Percentiles rank a stretch among this genome's conserved stretches.
Evolutionary conservation across 768 basidiomycete genomes (phyloP).

Genomic region (Hygrophoropsis aurantiaca): DNA sequence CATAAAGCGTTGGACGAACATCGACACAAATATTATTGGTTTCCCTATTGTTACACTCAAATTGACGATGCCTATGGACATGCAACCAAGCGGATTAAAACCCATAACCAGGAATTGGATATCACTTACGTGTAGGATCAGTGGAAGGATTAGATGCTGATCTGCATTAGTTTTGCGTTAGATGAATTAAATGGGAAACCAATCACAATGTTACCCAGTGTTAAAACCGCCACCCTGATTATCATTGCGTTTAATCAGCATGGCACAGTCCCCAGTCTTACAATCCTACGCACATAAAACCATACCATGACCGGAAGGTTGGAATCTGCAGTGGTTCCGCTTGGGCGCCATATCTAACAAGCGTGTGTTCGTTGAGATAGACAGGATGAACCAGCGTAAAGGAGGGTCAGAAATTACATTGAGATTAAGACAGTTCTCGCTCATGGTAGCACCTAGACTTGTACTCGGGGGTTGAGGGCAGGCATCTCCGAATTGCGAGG

Average conservation of each 20-base stretch:
- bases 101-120: too few relatives aligned
- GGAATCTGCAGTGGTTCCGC: constrained; percentile 15
- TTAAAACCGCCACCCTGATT: constrained; percentile 51
- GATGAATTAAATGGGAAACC: constrained; percentile 12
- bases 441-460: constrained; percentile 41
- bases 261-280: too few relatives aligned
- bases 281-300: constrained; percentile 29
- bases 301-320: constrained; percentile 33
- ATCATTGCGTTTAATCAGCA: not conserved
- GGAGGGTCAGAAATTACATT: constrained; percentile 36
- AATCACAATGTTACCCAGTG: constrained; percentile 40
- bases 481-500: constrained; percentile 51
- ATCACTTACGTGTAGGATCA: constrained; percentile 47
- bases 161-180: constrained; percentile 24
- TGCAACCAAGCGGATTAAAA: not conserved
- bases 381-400: not conserved
- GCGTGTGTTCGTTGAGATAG: not conserved
- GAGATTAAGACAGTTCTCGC: constrained; percentile 56
- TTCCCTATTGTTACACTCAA: constrained; percentile 45
- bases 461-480: constrained; percentile 48
- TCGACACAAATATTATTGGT: constrained; percentile 58
- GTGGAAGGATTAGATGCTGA: constrained; percentile 40
- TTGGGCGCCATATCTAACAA: constrained; percentile 31
- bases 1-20: constrained; percentile 27
- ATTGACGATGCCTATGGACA: constrained; percentile 44